Conservation (phyloP, 257 asterid genomes). For the Thymus mandschuricus region DNA sequence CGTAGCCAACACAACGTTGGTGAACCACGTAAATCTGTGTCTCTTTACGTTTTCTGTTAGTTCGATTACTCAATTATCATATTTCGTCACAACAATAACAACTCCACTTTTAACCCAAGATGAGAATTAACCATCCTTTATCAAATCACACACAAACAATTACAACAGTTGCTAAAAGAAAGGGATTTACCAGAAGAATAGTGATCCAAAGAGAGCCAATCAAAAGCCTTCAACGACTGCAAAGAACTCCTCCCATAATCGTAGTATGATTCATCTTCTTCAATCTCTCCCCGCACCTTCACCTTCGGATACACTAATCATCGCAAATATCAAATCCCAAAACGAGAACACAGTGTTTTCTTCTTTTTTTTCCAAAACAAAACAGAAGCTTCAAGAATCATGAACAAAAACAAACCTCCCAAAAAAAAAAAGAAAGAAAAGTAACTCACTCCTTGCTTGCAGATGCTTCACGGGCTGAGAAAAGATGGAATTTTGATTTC, state of each 20-base stretch:
- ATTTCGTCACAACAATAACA: neutral
- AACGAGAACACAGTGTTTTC: slow-evolving; percentile 20
- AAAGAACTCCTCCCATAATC: slow-evolving; percentile 53
- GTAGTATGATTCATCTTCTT: slow-evolving; percentile 56
- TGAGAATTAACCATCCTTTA: neutral
- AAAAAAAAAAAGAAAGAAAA: neutral
- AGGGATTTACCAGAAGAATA: slow-evolving; percentile 55
- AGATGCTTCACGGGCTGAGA: slow-evolving; percentile 30
- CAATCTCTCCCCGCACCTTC: slow-evolving; percentile 56
- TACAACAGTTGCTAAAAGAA: neutral
- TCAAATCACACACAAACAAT: neutral
- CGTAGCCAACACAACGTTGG: too few species aligned
- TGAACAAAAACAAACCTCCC: slow-evolving; percentile 8
- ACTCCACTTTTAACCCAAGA: neutral
- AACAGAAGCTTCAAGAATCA: slow-evolving; percentile 9
- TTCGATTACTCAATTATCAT: too few species aligned
- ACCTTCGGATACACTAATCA: slow-evolving; percentile 76
- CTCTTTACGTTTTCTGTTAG: too few species aligned
- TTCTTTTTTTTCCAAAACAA: neutral
- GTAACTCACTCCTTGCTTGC: slow-evolving; percentile 10
- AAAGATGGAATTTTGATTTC: neutral
- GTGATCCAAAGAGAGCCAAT: slow-evolving; percentile 51
- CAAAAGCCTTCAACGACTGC: slow-evolving; percentile 59
- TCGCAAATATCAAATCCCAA: slow-evolving; percentile 17
- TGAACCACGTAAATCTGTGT: too few species aligned